Evolutionary conservation across 2,329 filamentous ascomycete species (phyloP), one percentile per base, ranked within the genome.

Genomic region (Trichoderma sp.): DNA sequence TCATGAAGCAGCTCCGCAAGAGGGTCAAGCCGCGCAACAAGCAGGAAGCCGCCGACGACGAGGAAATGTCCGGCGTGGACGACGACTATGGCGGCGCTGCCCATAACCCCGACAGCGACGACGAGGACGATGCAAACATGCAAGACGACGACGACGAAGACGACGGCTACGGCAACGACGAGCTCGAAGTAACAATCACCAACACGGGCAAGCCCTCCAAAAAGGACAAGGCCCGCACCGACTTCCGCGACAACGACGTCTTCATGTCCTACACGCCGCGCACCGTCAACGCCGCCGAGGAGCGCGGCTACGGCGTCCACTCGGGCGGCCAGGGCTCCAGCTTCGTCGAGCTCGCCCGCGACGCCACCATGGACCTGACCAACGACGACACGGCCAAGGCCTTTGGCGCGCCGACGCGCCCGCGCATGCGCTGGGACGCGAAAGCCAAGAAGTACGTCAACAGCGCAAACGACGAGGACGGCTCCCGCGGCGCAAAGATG

Each of bases 181-280:
- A 89, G 14, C 79, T 92, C 39, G 89, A 91, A 75, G 85, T 91
- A 19, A 91, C 88, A 3, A 85, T 94, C 69, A 87, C 88, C 15
- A 87, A 88, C 72, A 79, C 85, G 51, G 76, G 78, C 54, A 78
- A 9, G 9, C 7, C 30, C 7, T 74, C 79, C 72, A 79, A 52
- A 21, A 71, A 69, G 21, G 65, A 80, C 74, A 85, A 81, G 76
- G 85, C 80, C 72, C 85, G 74, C 73, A 86, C 81, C 14, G 85
- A 88, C 52, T 97, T 88, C 84, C 88, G 91, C 74, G 93, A 97
- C 75, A 85, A 88, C 0, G 93, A 97, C 51, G 87, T 95, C 71
- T 99, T 96, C 87, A 98, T 99, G 93, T 91, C 92, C 10, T 99
- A 99, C 82, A 91, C 88, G 1, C 95, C 95, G 0, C 89, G 90